These are phyloP conservation scores for Chenopodium formosanum DNA, from an alignment of 148 eudicot species.

Conservation along the genomic window DNA sequence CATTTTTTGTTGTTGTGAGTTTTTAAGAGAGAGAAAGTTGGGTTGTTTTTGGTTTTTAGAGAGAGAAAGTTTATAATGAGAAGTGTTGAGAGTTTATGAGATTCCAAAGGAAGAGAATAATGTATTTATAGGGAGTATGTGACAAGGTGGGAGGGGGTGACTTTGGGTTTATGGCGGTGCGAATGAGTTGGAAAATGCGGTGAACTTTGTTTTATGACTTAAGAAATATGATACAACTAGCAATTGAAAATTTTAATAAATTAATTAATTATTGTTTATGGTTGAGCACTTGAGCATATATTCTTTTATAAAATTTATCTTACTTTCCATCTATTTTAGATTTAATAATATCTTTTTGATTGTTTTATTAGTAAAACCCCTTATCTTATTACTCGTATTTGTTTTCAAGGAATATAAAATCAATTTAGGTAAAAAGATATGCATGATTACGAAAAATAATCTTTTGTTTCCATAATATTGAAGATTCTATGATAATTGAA, in stretches of 20 bases:
- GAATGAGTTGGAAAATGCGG: slow-evolving; percentile 20
- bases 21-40: background rate
- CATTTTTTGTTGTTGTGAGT: slow-evolving; percentile 12
- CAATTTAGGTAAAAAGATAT: too few relatives aligned
- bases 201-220: background rate
- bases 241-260: background rate
- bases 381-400: too few relatives aligned
- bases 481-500: too few relatives aligned
- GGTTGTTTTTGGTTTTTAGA: background rate
- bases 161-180: slow-evolving; percentile 20
- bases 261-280: too few relatives aligned
- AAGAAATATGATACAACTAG: background rate
- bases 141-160: background rate
- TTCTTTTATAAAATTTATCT: too few relatives aligned
- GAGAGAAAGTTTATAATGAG: background rate
- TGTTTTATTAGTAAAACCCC: too few relatives aligned
- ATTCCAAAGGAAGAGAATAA: background rate
- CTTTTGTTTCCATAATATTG: too few relatives aligned
- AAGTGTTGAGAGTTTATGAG: background rate
- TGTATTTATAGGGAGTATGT: background rate
- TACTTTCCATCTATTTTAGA: too few relatives aligned
- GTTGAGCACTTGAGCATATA: too few relatives aligned
- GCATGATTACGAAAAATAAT: too few relatives aligned
- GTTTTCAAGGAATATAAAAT: too few relatives aligned
- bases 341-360: too few relatives aligned